phyloP scores from a whole-genome alignment of 2,329 filamentous ascomycete genomes.

The Diaporthe citriasiana region DNA sequence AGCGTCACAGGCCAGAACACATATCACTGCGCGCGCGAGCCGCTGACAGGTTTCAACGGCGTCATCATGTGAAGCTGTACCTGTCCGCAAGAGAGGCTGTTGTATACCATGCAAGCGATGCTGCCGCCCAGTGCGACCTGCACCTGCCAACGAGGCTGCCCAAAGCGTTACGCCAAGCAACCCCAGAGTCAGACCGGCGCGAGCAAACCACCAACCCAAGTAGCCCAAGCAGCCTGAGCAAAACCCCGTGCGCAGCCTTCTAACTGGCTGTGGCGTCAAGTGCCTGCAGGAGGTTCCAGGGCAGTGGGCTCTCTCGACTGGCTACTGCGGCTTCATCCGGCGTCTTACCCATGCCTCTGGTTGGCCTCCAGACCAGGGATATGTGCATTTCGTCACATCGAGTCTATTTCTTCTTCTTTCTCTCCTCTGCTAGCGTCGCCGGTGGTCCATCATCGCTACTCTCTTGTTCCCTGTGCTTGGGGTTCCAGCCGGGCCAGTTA shows the following conservation, averaged over 20 bases:
- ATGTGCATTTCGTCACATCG: slow-evolving; percentile 34
- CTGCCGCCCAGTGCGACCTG: slow-evolving; percentile 24
- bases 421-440: slow-evolving; percentile 11
- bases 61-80: slow-evolving; percentile 25
- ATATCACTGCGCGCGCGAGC: slow-evolving; percentile 29
- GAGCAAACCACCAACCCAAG: neutral
- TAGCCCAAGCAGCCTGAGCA: neutral
- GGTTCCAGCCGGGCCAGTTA: neutral
- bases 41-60: slow-evolving; percentile 33
- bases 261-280: slow-evolving; percentile 36
- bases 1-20: neutral
- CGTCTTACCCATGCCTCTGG: slow-evolving; percentile 35
- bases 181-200: neutral
- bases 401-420: slow-evolving; percentile 3
- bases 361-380: slow-evolving; percentile 31
- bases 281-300: slow-evolving; percentile 30
- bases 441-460: neutral
- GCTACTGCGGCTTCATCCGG: slow-evolving; percentile 21
- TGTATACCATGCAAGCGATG: neutral
- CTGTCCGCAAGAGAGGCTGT: neutral
- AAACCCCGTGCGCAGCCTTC: slow-evolving; percentile 4
- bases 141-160: slow-evolving; percentile 3
- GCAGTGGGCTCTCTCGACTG: slow-evolving; percentile 11
- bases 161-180: slow-evolving; percentile 26
- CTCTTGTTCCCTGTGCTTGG: slow-evolving; percentile 7